These are phyloP conservation scores for Kluyveromyces dobzhanskii DNA, from an alignment of 805 yeast species.

Conservation along the genomic window DNA sequence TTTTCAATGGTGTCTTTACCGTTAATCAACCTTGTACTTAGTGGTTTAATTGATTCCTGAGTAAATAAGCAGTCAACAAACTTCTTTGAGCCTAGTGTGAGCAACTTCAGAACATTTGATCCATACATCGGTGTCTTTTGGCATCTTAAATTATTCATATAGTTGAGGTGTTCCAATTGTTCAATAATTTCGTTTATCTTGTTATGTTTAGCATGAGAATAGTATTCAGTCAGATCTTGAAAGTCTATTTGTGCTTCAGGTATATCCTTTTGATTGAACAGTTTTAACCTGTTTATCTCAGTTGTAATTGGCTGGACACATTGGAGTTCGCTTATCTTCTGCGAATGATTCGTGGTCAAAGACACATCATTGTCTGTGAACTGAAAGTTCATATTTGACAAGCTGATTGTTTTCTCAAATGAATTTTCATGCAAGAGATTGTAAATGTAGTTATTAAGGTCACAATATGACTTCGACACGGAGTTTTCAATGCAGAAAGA, in stretches of 20 bases:
- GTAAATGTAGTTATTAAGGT: conserved; percentile 33
- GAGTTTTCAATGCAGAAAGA: conserved; percentile 71
- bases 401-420: conserved; percentile 32
- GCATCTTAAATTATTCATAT: conserved; percentile 61
- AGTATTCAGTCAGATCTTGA: conserved; percentile 47
- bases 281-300: conserved; percentile 37
- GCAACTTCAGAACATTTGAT: conserved; percentile 38
- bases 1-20: conserved; percentile 54
- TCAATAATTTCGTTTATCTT: conserved; percentile 47
- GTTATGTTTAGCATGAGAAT: conserved; percentile 44
- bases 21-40: conserved; percentile 31
- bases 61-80: conserved; percentile 9
- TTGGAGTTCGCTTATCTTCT: conserved; percentile 36
- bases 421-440: conserved; percentile 19
- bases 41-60: conserved; percentile 34
- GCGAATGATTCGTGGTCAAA: conserved; percentile 39
- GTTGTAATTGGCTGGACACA: conserved; percentile 39
- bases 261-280: conserved; percentile 9
- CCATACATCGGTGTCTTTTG: conserved; percentile 63
- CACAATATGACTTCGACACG: conserved; percentile 43
- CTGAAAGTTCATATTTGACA: conserved; percentile 53
- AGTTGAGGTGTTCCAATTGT: conserved; percentile 45
- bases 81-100: conserved; percentile 32
- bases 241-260: conserved; percentile 18
- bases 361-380: conserved; percentile 39